These are phyloP conservation scores for Teratosphaeria viscida DNA, from an alignment of 2,329 filamentous ascomycete species.

Conservation along the genomic window DNA sequence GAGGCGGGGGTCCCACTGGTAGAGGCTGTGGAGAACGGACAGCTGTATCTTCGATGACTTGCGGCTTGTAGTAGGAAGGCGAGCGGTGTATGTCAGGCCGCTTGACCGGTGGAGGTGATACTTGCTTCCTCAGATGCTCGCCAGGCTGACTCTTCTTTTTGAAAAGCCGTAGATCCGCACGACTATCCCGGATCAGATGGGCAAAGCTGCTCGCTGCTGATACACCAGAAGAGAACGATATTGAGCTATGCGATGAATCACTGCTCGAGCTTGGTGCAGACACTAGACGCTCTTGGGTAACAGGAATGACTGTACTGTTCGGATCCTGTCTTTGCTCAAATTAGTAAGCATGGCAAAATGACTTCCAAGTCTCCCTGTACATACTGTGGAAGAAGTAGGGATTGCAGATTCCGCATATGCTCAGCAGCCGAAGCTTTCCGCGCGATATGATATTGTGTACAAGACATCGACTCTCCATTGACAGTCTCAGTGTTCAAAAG, in stretches of 20 bases:
- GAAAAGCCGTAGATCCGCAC: slow-evolving; percentile 16
- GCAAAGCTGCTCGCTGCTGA: slow-evolving; percentile 20
- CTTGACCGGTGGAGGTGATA: background rate
- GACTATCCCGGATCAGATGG: slow-evolving; percentile 11
- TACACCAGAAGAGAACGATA: slow-evolving; percentile 8
- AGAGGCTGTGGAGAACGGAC: background rate
- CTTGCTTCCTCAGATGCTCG: slow-evolving; percentile 14
- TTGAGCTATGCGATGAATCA: slow-evolving; percentile 5
- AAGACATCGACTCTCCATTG: background rate
- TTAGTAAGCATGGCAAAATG: background rate
- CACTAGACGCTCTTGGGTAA: background rate
- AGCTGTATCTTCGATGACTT: slow-evolving; percentile 19
- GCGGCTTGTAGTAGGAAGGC: slow-evolving; percentile 18
- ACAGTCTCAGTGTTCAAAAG: slow-evolving; percentile 6
- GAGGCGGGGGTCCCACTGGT: background rate
- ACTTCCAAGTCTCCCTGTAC: background rate
- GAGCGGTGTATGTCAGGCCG: slow-evolving; percentile 5
- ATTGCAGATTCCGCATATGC: slow-evolving; percentile 1
- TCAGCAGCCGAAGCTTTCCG: slow-evolving; percentile 1
- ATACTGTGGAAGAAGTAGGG: background rate
- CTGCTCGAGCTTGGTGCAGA: slow-evolving; percentile 5
- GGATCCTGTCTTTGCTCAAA: background rate
- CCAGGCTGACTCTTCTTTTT: slow-evolving; percentile 19
- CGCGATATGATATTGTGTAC: slow-evolving; percentile 3
- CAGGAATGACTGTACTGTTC: background rate